Evolutionary conservation across 2,329 filamentous ascomycete species (phyloP).

Genomic region (Colletotrichum lentis): DNA sequence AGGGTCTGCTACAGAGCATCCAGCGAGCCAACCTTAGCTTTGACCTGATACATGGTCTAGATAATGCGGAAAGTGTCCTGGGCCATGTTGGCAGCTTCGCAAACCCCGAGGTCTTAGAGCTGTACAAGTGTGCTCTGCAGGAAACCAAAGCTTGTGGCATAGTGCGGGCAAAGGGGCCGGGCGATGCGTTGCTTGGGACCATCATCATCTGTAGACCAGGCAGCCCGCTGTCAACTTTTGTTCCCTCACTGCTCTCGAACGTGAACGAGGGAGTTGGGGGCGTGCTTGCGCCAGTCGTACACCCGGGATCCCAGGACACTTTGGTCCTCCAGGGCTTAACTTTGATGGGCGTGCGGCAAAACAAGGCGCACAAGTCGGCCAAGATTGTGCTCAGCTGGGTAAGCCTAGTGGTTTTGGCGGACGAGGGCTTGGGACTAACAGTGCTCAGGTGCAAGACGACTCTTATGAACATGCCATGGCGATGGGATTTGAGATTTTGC

Average conservation of each 20-base stretch:
- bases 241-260: conserved; percentile 71
- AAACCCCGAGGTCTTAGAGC: conserved; percentile 78
- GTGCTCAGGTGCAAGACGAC: conserved; percentile 69
- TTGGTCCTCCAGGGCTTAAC: conserved; percentile 79
- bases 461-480: conserved; percentile 75
- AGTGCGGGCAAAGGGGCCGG: conserved; percentile 77
- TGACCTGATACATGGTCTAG: conserved; percentile 82
- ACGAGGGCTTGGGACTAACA: conserved; percentile 34
- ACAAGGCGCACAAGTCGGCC: conserved; percentile 78
- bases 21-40: conserved; percentile 79
- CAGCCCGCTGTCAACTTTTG: conserved; percentile 72
- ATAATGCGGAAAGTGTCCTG: conserved; percentile 77
- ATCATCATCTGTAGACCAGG: conserved; percentile 80
- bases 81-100: conserved; percentile 77
- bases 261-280: conserved; percentile 70
- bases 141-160: conserved; percentile 79
- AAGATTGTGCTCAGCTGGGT: conserved; percentile 84
- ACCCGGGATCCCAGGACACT: conserved; percentile 71
- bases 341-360: conserved; percentile 81
- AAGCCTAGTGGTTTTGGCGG: conserved; percentile 48
- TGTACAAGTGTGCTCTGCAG: conserved; percentile 78
- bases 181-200: conserved; percentile 76
- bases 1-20: conserved; percentile 77
- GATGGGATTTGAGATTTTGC: conserved; percentile 82
- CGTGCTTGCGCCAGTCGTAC: conserved; percentile 81